A percentile compares a stretch with the other conserved stretches of the same genome.
Evolutionary conservation across 495 filamentous ascomycete species (phyloP).

Genomic region (Viridothelium virens): DNA sequence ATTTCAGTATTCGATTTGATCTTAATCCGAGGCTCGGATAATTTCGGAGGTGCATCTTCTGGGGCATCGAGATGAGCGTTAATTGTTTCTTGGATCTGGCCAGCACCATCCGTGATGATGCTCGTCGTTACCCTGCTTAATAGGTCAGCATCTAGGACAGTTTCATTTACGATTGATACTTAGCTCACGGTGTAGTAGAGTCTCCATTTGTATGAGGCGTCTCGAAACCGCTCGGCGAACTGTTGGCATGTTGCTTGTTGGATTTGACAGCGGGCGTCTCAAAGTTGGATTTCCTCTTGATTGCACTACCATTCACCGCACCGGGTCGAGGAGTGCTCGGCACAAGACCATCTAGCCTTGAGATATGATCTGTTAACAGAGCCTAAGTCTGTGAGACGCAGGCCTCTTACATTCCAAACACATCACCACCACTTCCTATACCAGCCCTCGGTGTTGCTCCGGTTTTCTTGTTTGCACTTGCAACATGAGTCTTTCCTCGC

Average conservation of each 20-base stretch:
- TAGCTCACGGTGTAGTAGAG: slow-evolving; percentile 22
- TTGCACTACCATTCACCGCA: slow-evolving; percentile 44
- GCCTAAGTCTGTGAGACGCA: neutral
- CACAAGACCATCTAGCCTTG: slow-evolving; percentile 68
- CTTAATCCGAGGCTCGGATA: slow-evolving; percentile 66
- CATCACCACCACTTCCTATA: slow-evolving; percentile 49
- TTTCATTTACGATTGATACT: slow-evolving; percentile 36
- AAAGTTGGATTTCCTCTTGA: slow-evolving; percentile 57
- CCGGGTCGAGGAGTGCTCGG: slow-evolving; percentile 58
- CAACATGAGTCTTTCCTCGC: slow-evolving; percentile 50
- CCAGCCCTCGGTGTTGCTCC: slow-evolving; percentile 58
- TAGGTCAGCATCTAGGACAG: slow-evolving; percentile 36
- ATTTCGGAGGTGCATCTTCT: slow-evolving; percentile 47
- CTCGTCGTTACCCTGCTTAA: neutral
- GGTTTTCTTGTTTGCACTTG: slow-evolving; percentile 55
- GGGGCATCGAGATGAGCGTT: slow-evolving; percentile 63
- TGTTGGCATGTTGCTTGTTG: slow-evolving; percentile 40
- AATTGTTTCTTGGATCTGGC: slow-evolving; percentile 70
- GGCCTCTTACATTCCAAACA: slow-evolving; percentile 69
- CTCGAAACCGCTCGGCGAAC: slow-evolving; percentile 39
- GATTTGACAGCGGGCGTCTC: slow-evolving; percentile 51
- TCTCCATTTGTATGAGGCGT: slow-evolving; percentile 25
- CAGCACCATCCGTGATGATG: slow-evolving; percentile 37
- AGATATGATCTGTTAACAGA: slow-evolving; percentile 7
- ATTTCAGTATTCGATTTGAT: slow-evolving; percentile 74